Evolutionary conservation across 1,284 basidiomycete species (phyloP).

Genomic region (Coniferiporia weirii): DNA sequence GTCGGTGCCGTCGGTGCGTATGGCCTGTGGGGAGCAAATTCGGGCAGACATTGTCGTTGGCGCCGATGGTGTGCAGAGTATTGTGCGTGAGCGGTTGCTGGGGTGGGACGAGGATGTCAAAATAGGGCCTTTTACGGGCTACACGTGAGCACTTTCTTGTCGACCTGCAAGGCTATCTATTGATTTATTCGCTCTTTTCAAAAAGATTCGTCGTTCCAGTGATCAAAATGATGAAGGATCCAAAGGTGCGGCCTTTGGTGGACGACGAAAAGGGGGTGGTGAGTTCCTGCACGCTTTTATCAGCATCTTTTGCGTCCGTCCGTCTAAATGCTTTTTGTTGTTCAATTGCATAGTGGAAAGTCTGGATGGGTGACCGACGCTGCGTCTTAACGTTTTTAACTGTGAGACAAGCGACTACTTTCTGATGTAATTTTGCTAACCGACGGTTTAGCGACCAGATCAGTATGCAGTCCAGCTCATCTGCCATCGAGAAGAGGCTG

Average conservation of each 20-base stretch:
- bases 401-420: background rate
- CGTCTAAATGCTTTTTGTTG: background rate
- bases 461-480: conserved; percentile 12
- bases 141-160: conserved; percentile 9
- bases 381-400: conserved; percentile 5
- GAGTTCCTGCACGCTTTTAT: background rate
- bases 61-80: conserved; percentile 48
- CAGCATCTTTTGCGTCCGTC: background rate
- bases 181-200: background rate
- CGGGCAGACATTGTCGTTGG: conserved; percentile 57
- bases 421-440: background rate
- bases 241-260: background rate
- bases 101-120: conserved; percentile 2
- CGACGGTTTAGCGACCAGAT: conserved; percentile 2
- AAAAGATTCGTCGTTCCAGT: conserved; percentile 13
- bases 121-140: conserved; percentile 9
- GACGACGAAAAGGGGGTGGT: conserved; percentile 7
- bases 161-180: background rate
- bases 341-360: conserved; percentile 12
- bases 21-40: conserved; percentile 44
- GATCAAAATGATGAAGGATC: conserved; percentile 10
- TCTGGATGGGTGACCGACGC: conserved; percentile 9
- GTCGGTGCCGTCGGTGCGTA: conserved; percentile 29
- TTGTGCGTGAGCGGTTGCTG: conserved; percentile 24
- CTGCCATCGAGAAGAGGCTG: background rate